phyloP scores from a whole-genome alignment of 108 stramenopile genomes.

The Asterionellopsis glacialis region DNA sequence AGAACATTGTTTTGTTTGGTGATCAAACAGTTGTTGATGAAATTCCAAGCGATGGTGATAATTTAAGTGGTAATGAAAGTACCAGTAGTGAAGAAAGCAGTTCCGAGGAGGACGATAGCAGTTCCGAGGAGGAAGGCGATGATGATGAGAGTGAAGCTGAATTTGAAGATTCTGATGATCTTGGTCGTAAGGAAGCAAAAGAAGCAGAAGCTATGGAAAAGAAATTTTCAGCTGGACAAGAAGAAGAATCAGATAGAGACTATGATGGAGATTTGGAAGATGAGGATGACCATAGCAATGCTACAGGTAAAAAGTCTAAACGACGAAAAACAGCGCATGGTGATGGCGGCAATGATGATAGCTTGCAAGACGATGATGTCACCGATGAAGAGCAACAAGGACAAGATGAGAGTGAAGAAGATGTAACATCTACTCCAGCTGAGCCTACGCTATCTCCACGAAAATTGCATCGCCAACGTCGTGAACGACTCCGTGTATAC shows the following conservation, averaged over 20 bases:
- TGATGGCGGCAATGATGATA: constrained; percentile 22
- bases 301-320: constrained; percentile 1
- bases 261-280: constrained; percentile 34
- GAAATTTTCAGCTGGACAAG: constrained; percentile 6
- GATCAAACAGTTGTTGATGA: constrained; percentile 52
- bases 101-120: constrained; percentile 19
- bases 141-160: constrained; percentile 46
- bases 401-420: constrained; percentile 27
- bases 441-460: constrained; percentile 30
- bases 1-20: constrained; percentile 63
- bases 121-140: constrained; percentile 29
- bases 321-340: constrained; percentile 1
- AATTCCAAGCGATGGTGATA: constrained; percentile 74
- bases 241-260: constrained; percentile 18
- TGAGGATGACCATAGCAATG: constrained; percentile 4
- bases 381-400: constrained; percentile 23
- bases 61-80: constrained; percentile 65
- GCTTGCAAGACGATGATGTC: constrained; percentile 19
- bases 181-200: constrained; percentile 17
- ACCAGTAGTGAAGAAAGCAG: constrained; percentile 26
- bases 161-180: constrained; percentile 23
- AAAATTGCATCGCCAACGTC: constrained; percentile 58
- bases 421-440: constrained; percentile 7
- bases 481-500: constrained; percentile 58
- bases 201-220: not conserved